Conservation (phyloP, 805 yeast genomes). For the Kluyveromyces starmeri region DNA sequence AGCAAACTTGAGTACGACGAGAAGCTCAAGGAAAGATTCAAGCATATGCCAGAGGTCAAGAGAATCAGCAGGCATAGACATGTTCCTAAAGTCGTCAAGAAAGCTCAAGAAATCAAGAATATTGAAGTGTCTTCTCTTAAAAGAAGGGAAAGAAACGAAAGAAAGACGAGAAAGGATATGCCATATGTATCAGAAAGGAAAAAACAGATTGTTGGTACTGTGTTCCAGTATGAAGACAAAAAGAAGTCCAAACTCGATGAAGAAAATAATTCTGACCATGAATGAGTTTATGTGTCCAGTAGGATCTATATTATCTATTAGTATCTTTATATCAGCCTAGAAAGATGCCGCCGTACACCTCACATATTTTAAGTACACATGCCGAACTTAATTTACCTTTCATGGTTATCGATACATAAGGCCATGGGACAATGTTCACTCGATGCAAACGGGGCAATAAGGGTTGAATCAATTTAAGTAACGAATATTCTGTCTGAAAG, state of each 20-base stretch:
- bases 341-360: no score
- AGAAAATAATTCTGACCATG: conserved; percentile 5
- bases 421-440: no score
- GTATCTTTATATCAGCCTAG: no score
- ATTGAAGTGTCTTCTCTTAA: conserved; percentile 65
- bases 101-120: conserved; percentile 78
- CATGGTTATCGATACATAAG: no score
- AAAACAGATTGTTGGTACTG: conserved; percentile 80
- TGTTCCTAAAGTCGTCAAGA: conserved; percentile 77
- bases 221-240: conserved; percentile 43
- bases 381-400: no score
- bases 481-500: no score
- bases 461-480: no score
- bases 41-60: conserved; percentile 92
- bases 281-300: no score
- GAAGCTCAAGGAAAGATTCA: conserved; percentile 84
- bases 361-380: no score
- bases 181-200: conserved; percentile 65
- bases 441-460: no score
- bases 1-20: conserved; percentile 82
- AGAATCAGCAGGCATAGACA: conserved; percentile 90
- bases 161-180: conserved; percentile 61
- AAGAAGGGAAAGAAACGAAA: conserved; percentile 73
- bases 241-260: conserved; percentile 10
- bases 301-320: no score